Evolutionary conservation across 2,329 filamentous ascomycete genomes (phyloP), one percentile per base, ranked within the genome.

Genomic region (Nigrograna mackinnonii): DNA sequence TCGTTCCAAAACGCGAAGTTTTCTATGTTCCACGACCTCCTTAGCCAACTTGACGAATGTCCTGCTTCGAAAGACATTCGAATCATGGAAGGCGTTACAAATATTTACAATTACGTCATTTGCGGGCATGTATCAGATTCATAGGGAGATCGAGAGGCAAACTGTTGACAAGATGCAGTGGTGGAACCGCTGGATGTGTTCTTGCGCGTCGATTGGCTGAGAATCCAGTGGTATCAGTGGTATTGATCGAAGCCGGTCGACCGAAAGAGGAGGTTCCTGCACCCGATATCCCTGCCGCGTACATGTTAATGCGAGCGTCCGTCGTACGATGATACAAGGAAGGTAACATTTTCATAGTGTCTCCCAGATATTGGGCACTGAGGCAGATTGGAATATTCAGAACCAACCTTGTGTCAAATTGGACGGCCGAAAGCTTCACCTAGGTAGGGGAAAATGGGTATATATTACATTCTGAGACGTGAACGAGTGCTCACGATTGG

Each of bases 341-440:
- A 6, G n/a, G 4, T 6, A 19, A 7, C 18, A 18, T 35, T 5
- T 37, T 26, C 7, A 22, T 16, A 37, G 35, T 26, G 35, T 37
- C 19, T 64, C 64, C 2, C 60, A 69, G 20, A 70, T 70, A 34
- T 68, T 73, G 37, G 72, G 73, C 41, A 69, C 62, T 11, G 71
- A 72, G 41, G 71, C 70, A 1, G 73, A 76, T 42, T 76, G 73
- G 73, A 75, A 74, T 33, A 68, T 76, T 24, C 40, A 66, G 22
- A 68, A 68, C 7, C 62, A 64, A 18, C 58, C 64, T 9, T 60
- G 56, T 4, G 36, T 58, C 13, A 62, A 63, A 9, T 60, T 70
- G 33, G 70, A 74, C 20, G 52, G 60, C 26, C 66, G 73, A 5
- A 66, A 26, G 18, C 18, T 37, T 4, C 35, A 37, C 22, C 35